Conservation (phyloP, 2,329 filamentous ascomycete genomes). For the Fusarium sp. region DNA sequence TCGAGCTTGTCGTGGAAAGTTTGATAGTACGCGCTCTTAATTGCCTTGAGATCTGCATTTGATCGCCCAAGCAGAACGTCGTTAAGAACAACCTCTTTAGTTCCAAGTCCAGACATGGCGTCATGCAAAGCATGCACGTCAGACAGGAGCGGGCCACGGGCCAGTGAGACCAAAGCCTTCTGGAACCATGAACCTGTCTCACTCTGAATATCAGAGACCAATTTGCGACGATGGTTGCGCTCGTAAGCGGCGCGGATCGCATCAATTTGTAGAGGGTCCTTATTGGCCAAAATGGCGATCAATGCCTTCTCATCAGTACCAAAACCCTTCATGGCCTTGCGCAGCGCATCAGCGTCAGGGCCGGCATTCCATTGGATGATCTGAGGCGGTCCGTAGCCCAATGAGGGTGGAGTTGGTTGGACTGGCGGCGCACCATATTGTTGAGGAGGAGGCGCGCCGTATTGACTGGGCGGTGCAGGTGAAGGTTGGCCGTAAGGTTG, state of each 20-base stretch:
- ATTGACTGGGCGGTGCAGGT: slow-evolving; percentile 46
- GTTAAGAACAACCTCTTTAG: slow-evolving; percentile 87
- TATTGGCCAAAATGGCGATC: slow-evolving; percentile 75
- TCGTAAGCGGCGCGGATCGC: slow-evolving; percentile 76
- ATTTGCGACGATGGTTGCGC: slow-evolving; percentile 72
- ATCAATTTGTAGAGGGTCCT: slow-evolving; percentile 83
- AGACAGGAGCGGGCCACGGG: slow-evolving; percentile 81
- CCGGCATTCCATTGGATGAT: slow-evolving; percentile 76
- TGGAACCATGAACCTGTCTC: slow-evolving; percentile 83
- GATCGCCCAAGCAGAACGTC: slow-evolving; percentile 85
- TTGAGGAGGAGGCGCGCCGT: slow-evolving; percentile 51
- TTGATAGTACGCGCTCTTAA: slow-evolving; percentile 81
- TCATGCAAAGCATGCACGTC: slow-evolving; percentile 79
- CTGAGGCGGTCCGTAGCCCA: slow-evolving; percentile 80
- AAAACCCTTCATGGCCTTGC: slow-evolving; percentile 91
- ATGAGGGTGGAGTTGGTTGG: slow-evolving; percentile 73
- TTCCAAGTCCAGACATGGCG: slow-evolving; percentile 83
- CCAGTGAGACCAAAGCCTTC: slow-evolving; percentile 78
- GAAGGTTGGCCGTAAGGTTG: slow-evolving; percentile 41
- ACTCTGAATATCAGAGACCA: slow-evolving; percentile 80
- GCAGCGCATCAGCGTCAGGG: slow-evolving; percentile 76
- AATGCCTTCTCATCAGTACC: slow-evolving; percentile 87
- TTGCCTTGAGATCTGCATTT: slow-evolving; percentile 89
- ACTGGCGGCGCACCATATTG: slow-evolving; percentile 56
- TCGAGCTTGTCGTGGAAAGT: slow-evolving; percentile 76